Base-by-base conservation (phyloP, 2,329 filamentous ascomycete species). In the Phaeosphaeria sp. region DNA sequence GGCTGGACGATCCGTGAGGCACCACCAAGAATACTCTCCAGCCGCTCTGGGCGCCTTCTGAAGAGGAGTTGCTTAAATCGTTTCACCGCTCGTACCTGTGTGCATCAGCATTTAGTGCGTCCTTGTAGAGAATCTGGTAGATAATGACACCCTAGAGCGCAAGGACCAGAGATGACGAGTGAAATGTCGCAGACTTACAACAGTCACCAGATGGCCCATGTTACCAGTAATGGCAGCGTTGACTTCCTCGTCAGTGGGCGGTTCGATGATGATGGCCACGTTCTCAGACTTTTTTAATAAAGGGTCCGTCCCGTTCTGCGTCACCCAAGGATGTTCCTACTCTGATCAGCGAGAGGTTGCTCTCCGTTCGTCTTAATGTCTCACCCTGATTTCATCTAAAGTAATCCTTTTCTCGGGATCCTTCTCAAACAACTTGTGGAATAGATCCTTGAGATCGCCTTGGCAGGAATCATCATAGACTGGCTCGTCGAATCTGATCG, bases 311-410 rank as follows among this genome's bases (percentile, higher is more conserved):
- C 92, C 93, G 55, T 85, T 79, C 69, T 87, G 90, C 6, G 94
- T 98, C 15, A 99, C 92, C 95, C 95, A 99, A 0, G 92, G 87
- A 73, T 99, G 95, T 68, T 89, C 86, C 94, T 97, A 60, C 3
- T 22, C 23, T 1, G n/a, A 56, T 72, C 48, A 75, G 62, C 44
- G 2, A 46, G 21, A 30, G 11, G 13, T 27, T 47, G 21, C 43
- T 7, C 18, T 22, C 33, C 15, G 4, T 43, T 11, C 2, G 11
- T 10, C 3, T 15, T 5, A 41, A 2, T 15, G 6, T 27, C 6
- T 25, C 20, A 97, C 93, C 69, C 95, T 85, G 48, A 98, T 78
- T 66, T 93, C 87, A 2, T 84, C 79, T 89, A 99, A 96, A 1
- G 82, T 90, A 60, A 98, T 96, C 61, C 95, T 85, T 71, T 90